A percentile compares a stretch with the other conserved stretches of the same genome.
Conservation (phyloP, 371 early-diverging fungal genomes). For the Syncephalastrum monosporum region DNA sequence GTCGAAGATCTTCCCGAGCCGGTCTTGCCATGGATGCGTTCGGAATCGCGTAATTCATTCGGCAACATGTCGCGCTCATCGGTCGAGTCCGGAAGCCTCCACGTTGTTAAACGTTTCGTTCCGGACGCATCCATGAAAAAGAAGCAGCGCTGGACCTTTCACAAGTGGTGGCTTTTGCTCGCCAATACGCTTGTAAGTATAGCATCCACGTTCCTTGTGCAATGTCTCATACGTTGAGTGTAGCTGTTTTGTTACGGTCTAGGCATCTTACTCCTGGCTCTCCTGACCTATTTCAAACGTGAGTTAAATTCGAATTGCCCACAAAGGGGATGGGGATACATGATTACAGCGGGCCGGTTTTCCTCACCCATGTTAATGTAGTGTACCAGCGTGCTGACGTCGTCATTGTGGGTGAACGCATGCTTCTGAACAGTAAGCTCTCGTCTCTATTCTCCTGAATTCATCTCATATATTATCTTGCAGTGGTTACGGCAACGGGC, state of each 20-base stretch:
- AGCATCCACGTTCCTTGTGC: neutral
- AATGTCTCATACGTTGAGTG: neutral
- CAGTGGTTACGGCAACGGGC: slow-evolving; percentile 52
- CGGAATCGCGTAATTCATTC: slow-evolving; percentile 38
- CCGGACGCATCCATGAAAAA: slow-evolving; percentile 30
- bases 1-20: slow-evolving; percentile 36
- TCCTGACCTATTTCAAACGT: slow-evolving; percentile 50
- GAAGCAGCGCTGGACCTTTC: slow-evolving; percentile 51
- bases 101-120: slow-evolving; percentile 36
- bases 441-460: neutral
- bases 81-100: slow-evolving; percentile 32
- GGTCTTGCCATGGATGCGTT: slow-evolving; percentile 48
- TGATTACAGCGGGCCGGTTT: neutral
- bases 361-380: slow-evolving; percentile 5
- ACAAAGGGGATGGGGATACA: neutral
- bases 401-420: slow-evolving; percentile 42
- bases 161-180: slow-evolving; percentile 51
- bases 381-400: slow-evolving; percentile 50
- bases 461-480: neutral
- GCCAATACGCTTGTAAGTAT: slow-evolving; percentile 51
- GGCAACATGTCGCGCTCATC: slow-evolving; percentile 17
- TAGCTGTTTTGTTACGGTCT: slow-evolving; percentile 53
- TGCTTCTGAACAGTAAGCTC: slow-evolving; percentile 46
- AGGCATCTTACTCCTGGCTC: slow-evolving; percentile 29
- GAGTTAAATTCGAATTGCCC: slow-evolving; percentile 14